These are phyloP conservation scores for Taphrina pruni DNA, from an alignment of 1,139 yeast species.

Conservation along the genomic window DNA sequence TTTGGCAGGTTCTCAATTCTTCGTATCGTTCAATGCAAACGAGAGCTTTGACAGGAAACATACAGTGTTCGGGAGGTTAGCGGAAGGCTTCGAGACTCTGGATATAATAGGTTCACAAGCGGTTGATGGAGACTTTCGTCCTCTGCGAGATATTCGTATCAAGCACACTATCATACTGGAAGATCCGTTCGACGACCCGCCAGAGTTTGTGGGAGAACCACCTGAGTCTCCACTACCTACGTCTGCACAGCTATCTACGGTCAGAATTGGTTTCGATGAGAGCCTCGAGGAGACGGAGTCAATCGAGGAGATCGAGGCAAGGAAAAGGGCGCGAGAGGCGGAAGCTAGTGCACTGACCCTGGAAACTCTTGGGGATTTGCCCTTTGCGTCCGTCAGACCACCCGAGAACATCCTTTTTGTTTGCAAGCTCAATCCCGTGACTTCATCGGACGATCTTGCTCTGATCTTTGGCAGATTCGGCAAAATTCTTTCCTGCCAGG, in stretches of 20 bases:
- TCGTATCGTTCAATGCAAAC: conserved; percentile 50
- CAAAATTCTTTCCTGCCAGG: conserved; percentile 58
- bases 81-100: conserved; percentile 60
- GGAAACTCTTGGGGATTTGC: conserved; percentile 70
- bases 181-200: conserved; percentile 61
- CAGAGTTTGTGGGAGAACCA: conserved; percentile 38
- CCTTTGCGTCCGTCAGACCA: conserved; percentile 64
- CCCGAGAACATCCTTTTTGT: conserved; percentile 67
- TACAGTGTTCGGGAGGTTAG: conserved; percentile 60
- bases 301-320: conserved; percentile 47
- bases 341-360: conserved; percentile 64
- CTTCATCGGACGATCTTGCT: conserved; percentile 61
- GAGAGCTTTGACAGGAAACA: conserved; percentile 47
- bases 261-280: conserved; percentile 52
- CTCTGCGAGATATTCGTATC: conserved; percentile 61
- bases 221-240: conserved; percentile 54
- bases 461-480: conserved; percentile 60
- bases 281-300: conserved; percentile 45
- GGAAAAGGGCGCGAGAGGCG: conserved; percentile 53
- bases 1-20: conserved; percentile 51
- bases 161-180: conserved; percentile 60
- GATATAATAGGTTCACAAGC: conserved; percentile 56
- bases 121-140: conserved; percentile 55
- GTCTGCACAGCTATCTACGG: conserved; percentile 52
- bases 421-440: conserved; percentile 67